Base-by-base conservation (phyloP, 495 filamentous ascomycete genomes). In the Daldinia loculata region DNA sequence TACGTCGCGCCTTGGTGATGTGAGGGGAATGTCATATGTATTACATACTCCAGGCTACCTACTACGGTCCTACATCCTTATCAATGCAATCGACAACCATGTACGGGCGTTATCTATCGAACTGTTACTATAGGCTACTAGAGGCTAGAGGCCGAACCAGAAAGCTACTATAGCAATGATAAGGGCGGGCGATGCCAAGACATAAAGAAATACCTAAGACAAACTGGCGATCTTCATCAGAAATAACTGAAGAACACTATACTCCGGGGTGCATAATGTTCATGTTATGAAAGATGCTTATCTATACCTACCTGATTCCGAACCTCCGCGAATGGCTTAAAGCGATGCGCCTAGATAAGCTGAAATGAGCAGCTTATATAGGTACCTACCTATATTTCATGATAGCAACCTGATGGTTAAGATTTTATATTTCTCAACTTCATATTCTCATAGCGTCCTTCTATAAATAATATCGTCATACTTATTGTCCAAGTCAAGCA, bases 301-400 rank as follows among this genome's bases (percentile, higher is more conserved):
- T 72, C 69, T 72, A 43, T 60, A 61, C n/a, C n/a, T n/a, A n/a
- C n/a, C n/a, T n/a, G 58, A 22, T 30, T 56, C 65, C 65, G 70
- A 72, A 72, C 65, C 70, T 27, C 70, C 70, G 70, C 52, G 61
- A 69, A 22, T 61, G 64, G 59, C 39, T 29, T 43, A 24, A 58
- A 41, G 50, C 52, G 2, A 30, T 38, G 38, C 38, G 48, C 27
- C 36, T 50, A 63, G 59, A 52, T 58, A 55, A 58, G 41, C 29
- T 11, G 26, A 26, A 34, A 48, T 17, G n/a, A 11, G 8, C 0
- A 48, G 17, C 43, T 48, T 17, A 48, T 14, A 36, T 36, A 34
- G 30, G 30, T 43, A 45, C 17, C 24, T 57, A 55, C 34, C 5
- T 58, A 34, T 55, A 56, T 9, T 38, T 61, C 22, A 50, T 64